Conservation (phyloP, 495 filamentous ascomycete genomes). For the Penicillium cosmopolitanum region DNA sequence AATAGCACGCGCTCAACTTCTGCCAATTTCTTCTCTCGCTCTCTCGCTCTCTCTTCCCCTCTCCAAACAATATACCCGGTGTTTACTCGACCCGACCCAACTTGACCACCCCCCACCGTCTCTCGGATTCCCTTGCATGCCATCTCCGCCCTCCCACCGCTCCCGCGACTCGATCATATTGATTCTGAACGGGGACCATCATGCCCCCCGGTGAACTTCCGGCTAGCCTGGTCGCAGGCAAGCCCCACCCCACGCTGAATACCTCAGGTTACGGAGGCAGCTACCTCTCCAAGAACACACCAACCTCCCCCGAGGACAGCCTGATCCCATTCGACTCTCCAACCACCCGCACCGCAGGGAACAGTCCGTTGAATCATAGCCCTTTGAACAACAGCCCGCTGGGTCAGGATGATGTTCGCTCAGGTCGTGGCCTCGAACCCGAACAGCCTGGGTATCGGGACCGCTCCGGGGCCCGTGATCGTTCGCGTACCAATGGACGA, state of each 20-base stretch:
- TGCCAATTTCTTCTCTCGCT: slow-evolving; percentile 2
- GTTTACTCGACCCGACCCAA: not conserved
- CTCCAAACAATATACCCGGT: not conserved
- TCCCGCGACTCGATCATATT: slow-evolving; percentile 17
- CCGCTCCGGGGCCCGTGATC: slow-evolving; percentile 40
- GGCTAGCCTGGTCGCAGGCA: slow-evolving; percentile 54
- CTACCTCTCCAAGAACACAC: slow-evolving; percentile 43
- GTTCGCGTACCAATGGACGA: slow-evolving; percentile 51
- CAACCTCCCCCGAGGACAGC: slow-evolving; percentile 51
- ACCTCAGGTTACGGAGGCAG: slow-evolving; percentile 43
- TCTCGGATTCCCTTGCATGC: slow-evolving; percentile 25
- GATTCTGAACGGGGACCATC: slow-evolving; percentile 35
- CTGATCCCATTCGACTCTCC: slow-evolving; percentile 50
- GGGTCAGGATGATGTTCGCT: slow-evolving; percentile 38
- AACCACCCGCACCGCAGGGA: slow-evolving; percentile 36
- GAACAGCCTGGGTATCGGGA: slow-evolving; percentile 45
- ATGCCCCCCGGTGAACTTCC: slow-evolving; percentile 53
- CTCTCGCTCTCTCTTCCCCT: slow-evolving; percentile 4
- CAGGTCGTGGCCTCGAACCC: slow-evolving; percentile 38
- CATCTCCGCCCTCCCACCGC: slow-evolving; percentile 15
- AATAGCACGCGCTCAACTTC: slow-evolving; percentile 18
- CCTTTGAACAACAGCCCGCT: slow-evolving; percentile 33
- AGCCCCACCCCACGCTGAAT: slow-evolving; percentile 46
- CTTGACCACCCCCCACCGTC: not conserved
- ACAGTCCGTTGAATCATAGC: slow-evolving; percentile 23